A percentile compares a stretch with the other conserved stretches of the same genome.
Evolutionary conservation across 257 asterid species (phyloP).

Genomic region (Scutellaria minor): DNA sequence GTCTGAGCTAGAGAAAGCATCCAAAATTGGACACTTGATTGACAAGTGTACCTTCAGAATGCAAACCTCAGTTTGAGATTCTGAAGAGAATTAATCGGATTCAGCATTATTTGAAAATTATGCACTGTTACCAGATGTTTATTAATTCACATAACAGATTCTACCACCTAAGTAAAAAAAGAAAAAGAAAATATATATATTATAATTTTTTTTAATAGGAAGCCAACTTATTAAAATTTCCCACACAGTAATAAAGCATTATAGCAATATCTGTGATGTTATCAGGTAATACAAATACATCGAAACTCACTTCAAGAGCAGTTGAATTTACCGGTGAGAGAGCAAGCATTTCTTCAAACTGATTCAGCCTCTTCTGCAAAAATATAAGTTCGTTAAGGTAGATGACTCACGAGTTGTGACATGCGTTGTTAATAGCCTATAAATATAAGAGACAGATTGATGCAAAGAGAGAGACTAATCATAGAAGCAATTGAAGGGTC

Average conservation of each 20-base stretch:
- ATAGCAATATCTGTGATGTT: constrained; percentile 17
- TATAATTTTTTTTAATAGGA: too few relatives aligned
- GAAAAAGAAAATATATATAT: too few relatives aligned
- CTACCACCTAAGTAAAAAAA: neutral
- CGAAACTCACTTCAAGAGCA: constrained; percentile 84
- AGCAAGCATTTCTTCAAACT: constrained; percentile 71
- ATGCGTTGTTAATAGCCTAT: constrained; percentile 18
- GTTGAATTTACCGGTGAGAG: constrained; percentile 69
- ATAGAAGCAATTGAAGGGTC: constrained; percentile 21
- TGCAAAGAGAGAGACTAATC: constrained; percentile 1
- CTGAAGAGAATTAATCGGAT: constrained; percentile 21
- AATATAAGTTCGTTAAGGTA: constrained; percentile 27
- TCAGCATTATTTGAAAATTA: neutral
- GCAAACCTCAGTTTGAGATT: neutral
- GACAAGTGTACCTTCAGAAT: constrained; percentile 17
- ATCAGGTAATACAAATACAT: constrained; percentile 26
- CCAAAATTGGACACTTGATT: neutral
- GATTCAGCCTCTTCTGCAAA: constrained; percentile 77
- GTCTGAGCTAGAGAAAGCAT: too few relatives aligned
- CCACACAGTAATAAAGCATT: constrained; percentile 24
- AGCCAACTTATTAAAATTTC: neutral
- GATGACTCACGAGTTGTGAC: constrained; percentile 23
- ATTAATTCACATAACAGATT: constrained; percentile 6
- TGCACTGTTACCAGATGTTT: neutral
- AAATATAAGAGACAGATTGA: constrained; percentile 8